Percentiles rank a stretch among this genome's conserved stretches.
Evolutionary conservation across 163 green algal genomes (phyloP).

Genomic region (Chloroidium sp.): DNA sequence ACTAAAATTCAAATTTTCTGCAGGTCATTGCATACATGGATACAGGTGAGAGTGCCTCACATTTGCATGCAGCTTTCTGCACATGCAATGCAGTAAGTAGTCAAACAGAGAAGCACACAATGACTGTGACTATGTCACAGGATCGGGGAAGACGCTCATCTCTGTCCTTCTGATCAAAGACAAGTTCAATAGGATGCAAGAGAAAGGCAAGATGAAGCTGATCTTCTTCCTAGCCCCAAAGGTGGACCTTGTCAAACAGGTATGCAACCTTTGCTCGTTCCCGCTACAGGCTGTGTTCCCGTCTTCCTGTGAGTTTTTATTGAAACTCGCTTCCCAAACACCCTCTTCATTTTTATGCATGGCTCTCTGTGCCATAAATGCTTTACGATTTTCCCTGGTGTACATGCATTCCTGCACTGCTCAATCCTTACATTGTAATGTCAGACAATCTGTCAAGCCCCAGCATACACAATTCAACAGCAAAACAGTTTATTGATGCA

Average conservation of each 20-base stretch:
- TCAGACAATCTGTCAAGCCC: too few species aligned
- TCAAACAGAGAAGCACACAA: not conserved
- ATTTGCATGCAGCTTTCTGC: not conserved
- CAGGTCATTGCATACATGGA: slow-evolving; percentile 48
- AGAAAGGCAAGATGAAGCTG: slow-evolving; percentile 9
- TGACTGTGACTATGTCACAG: not conserved
- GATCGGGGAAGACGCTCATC: slow-evolving; percentile 53
- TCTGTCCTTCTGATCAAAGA: slow-evolving; percentile 46
- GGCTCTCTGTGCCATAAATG: too few species aligned
- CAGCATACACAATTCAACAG: too few species aligned
- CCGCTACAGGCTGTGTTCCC: too few species aligned
- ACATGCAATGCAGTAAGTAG: too few species aligned
- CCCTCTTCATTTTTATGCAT: too few species aligned
- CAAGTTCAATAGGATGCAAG: not conserved
- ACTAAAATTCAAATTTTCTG: not conserved
- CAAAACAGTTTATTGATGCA: not conserved
- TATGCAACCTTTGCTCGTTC: not conserved
- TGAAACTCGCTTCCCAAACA: too few species aligned
- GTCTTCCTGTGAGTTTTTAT: too few species aligned
- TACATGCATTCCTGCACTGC: too few species aligned
- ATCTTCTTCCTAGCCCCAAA: slow-evolving; percentile 42
- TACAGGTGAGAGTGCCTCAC: slow-evolving; percentile 18
- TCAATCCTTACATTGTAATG: too few species aligned
- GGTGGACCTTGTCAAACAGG: slow-evolving; percentile 35
- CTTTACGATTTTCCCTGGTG: too few species aligned